A percentile compares a stretch with the other conserved stretches of the same genome.
Evolutionary conservation across 1,284 basidiomycete species (phyloP).

Genomic region (Amylostereum chailletii): DNA sequence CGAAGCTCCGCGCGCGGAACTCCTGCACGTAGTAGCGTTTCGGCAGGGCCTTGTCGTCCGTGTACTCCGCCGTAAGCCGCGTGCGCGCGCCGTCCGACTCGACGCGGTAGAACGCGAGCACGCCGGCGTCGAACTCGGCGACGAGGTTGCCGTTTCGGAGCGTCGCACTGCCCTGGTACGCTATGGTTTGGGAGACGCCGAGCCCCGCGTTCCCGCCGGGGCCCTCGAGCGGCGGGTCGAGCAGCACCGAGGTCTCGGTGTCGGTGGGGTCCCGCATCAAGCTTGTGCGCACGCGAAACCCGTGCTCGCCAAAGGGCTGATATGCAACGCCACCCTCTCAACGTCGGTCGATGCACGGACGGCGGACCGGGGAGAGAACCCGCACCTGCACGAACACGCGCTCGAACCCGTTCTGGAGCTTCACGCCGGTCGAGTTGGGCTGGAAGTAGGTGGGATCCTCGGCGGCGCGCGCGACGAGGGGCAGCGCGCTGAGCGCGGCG

Average conservation of each 20-base stretch:
- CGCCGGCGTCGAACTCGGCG: constrained; percentile 21
- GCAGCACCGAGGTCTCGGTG: constrained; percentile 25
- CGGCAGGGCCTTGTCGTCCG: constrained; percentile 26
- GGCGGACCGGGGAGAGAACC: neutral
- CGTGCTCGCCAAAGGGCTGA: constrained; percentile 31
- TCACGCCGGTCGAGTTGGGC: constrained; percentile 27
- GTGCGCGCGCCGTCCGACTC: constrained; percentile 24
- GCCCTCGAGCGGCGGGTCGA: constrained; percentile 31
- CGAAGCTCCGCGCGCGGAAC: constrained; percentile 25
- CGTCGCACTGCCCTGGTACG: constrained; percentile 24
- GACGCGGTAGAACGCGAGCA: constrained; percentile 26
- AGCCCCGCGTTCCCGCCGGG: constrained; percentile 26
- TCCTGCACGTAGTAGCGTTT: constrained; percentile 28
- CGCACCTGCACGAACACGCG: constrained; percentile 29
- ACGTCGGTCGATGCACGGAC: neutral
- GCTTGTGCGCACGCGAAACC: constrained; percentile 29
- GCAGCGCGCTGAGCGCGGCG: too few relatives aligned
- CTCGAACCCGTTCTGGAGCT: constrained; percentile 30
- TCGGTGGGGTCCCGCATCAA: constrained; percentile 30
- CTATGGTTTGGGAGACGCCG: constrained; percentile 22
- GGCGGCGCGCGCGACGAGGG: neutral
- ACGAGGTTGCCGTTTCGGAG: constrained; percentile 29
- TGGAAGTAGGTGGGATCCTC: constrained; percentile 6
- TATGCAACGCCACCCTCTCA: neutral
- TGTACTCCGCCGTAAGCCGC: constrained; percentile 26